Base-by-base conservation (phyloP, 441 rosid species). In the Eruca vesicaria region DNA sequence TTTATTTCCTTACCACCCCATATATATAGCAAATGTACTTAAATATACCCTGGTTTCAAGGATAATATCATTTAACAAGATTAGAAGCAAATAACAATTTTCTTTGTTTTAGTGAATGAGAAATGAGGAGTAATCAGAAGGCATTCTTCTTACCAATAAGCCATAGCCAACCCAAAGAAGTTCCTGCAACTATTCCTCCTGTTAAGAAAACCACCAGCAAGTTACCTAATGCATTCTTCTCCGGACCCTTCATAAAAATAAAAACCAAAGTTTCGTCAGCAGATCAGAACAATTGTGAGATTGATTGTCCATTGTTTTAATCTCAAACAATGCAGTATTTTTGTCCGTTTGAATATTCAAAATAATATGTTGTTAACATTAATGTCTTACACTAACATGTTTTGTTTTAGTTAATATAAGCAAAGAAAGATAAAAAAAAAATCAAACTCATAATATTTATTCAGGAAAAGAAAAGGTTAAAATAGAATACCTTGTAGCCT, bases 141-240 rank as follows among this genome's bases (percentile, higher is more conserved):
- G 82, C 82, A 63, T 75, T 32, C 4, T 80, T 77, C 45, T 87
- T 90, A n/a, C 97, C 96, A 52, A 94, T 88, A 41, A 94, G 89
- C 98, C 99, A 94, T 74, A 94, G 68, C 97, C 97, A 94, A 65
- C 84, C 98, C 33, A 92, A 87, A 19, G 91, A 19, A 72, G 86
- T 86, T 6, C 98, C 97, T 1, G 87, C 74, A 80, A 88, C 83
- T 71, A 86, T 69, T 31, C 98, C 98, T 0, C 81, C 87, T 62
- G 86, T 31, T 6, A 89, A 52, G 71, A 81, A 92, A 9, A 87
- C 55, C 59, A 92, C 89, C 48, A 90, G 86, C 68, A 94, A 38
- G 76, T 94, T 94, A 9, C 98, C 97, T 68, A 94, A 71, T 0
- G 97, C 97, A 76, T 94, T 92, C 68, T 89, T 89, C 84, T 92